These are phyloP conservation scores for Nevesoporus exiguus DNA, from an alignment of 768 basidiomycete genomes.

Conservation along the genomic window DNA sequence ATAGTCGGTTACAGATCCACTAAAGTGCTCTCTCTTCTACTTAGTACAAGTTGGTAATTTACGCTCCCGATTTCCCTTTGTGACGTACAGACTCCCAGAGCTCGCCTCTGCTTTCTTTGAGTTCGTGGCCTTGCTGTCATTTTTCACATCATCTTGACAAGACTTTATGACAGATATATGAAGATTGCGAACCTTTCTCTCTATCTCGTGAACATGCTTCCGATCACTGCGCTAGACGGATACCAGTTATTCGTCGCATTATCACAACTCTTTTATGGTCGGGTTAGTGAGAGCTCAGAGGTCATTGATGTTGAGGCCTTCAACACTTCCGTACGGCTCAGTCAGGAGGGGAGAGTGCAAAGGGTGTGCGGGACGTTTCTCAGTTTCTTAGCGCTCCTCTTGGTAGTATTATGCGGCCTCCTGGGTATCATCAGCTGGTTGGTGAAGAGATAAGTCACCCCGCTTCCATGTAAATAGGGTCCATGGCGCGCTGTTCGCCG, in stretches of 20 bases:
- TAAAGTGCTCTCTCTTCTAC: neutral
- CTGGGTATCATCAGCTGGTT: conserved; percentile 19
- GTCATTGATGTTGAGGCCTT: conserved; percentile 23
- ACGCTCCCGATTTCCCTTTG: conserved; percentile 34
- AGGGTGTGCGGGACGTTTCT: conserved; percentile 15
- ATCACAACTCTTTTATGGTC: conserved; percentile 22
- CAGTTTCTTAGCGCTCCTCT: conserved; percentile 16
- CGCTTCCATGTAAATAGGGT: neutral
- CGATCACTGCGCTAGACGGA: conserved; percentile 71
- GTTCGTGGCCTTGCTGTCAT: conserved; percentile 40
- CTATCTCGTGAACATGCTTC: conserved; percentile 79
- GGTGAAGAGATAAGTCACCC: neutral
- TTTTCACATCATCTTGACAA: neutral
- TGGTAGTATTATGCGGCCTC: conserved; percentile 23
- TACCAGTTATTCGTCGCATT: conserved; percentile 46
- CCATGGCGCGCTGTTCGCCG: neutral
- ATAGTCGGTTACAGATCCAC: neutral
- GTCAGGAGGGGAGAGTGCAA: conserved; percentile 12
- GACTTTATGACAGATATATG: conserved; percentile 47
- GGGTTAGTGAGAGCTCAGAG: neutral
- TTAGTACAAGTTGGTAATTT: conserved; percentile 53
- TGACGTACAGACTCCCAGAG: conserved; percentile 24
- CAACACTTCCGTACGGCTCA: neutral
- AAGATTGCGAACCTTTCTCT: conserved; percentile 69
- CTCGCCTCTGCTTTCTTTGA: conserved; percentile 41